These are phyloP conservation scores for Orbilia ellipsospora DNA, from an alignment of 2,329 filamentous ascomycete species.

Conservation along the genomic window DNA sequence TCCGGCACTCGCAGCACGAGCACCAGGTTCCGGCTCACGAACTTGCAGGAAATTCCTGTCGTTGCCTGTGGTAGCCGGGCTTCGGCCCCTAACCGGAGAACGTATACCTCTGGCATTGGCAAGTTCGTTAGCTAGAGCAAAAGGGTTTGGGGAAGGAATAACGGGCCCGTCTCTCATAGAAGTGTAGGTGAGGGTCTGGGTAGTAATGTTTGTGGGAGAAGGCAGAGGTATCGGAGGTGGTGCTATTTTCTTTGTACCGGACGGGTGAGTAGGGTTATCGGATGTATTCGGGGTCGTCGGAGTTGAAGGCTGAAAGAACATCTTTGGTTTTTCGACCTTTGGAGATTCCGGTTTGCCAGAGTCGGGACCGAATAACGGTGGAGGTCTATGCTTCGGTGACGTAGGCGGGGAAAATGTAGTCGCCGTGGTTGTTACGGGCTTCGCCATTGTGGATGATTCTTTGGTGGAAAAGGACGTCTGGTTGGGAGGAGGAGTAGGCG, in stretches of 20 bases:
- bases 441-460: slow-evolving; percentile 49
- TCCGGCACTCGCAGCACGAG: slow-evolving; percentile 44
- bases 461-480: slow-evolving; percentile 53
- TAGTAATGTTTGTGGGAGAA: slow-evolving; percentile 43
- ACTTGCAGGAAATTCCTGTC: slow-evolving; percentile 54
- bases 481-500: slow-evolving; percentile 53
- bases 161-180: slow-evolving; percentile 42
- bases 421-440: slow-evolving; percentile 47
- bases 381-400: slow-evolving; percentile 53
- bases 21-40: slow-evolving; percentile 51
- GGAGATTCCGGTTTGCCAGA: slow-evolving; percentile 41
- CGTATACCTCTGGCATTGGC: slow-evolving; percentile 54
- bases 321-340: slow-evolving; percentile 48
- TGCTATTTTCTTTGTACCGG: slow-evolving; percentile 50
- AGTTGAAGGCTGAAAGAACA: slow-evolving; percentile 54
- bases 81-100: slow-evolving; percentile 55
- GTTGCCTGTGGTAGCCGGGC: slow-evolving; percentile 40
- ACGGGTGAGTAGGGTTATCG: slow-evolving; percentile 49
- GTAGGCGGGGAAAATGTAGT: slow-evolving; percentile 52
- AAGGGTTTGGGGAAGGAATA: slow-evolving; percentile 52
- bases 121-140: slow-evolving; percentile 51
- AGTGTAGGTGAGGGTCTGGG: slow-evolving; percentile 52
- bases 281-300: slow-evolving; percentile 52
- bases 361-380: slow-evolving; percentile 48
- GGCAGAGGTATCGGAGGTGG: slow-evolving; percentile 50